Conservation (phyloP, 2,329 filamentous ascomycete genomes). For the Talaromyces sp. region DNA sequence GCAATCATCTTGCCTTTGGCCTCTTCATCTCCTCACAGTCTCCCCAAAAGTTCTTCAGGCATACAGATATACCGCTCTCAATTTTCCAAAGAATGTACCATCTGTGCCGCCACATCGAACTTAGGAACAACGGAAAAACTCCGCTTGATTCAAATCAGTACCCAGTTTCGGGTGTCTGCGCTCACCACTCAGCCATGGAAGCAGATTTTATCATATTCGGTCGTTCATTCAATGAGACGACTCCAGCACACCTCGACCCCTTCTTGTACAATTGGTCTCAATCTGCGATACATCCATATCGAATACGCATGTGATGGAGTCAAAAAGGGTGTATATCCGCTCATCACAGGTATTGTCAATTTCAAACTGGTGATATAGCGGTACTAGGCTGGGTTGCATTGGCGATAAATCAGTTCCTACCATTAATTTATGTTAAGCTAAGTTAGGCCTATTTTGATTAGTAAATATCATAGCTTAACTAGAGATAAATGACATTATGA, state of each 20-base stretch:
- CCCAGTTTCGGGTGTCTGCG: slow-evolving; percentile 24
- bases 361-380: slow-evolving; percentile 24
- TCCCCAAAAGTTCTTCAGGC: slow-evolving; percentile 13
- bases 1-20: slow-evolving; percentile 17
- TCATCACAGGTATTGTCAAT: slow-evolving; percentile 23
- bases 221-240: not conserved
- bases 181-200: not conserved
- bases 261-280: slow-evolving; percentile 8
- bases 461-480: too few relatives aligned
- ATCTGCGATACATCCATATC: slow-evolving; percentile 17
- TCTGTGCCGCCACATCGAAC: slow-evolving; percentile 20
- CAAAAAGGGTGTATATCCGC: slow-evolving; percentile 23
- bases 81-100: slow-evolving; percentile 15
- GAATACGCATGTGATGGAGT: slow-evolving; percentile 24
- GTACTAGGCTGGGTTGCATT: slow-evolving; percentile 12
- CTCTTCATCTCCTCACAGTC: slow-evolving; percentile 14
- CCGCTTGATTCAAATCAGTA: slow-evolving; percentile 23
- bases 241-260: slow-evolving; percentile 1
- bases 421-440: too few relatives aligned
- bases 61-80: slow-evolving; percentile 4
- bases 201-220: not conserved
- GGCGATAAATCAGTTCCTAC: slow-evolving; percentile 17
- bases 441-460: too few relatives aligned
- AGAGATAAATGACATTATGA: too few relatives aligned
- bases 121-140: slow-evolving; percentile 18